These are phyloP conservation scores for Termitomyces titanicus DNA, from an alignment of 768 basidiomycete species.

Conservation along the genomic window DNA sequence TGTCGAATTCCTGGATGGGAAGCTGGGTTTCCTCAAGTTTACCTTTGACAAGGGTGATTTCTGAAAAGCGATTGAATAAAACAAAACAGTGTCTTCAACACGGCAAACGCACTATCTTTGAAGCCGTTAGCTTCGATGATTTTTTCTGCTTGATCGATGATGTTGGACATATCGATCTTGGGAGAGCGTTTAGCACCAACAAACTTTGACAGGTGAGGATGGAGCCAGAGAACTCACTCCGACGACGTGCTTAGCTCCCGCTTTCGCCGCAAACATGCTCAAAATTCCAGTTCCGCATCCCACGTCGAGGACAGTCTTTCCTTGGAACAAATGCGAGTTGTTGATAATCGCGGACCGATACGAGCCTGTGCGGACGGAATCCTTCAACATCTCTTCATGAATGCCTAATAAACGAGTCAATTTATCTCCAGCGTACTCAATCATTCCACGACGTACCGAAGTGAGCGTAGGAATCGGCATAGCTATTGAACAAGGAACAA, in stretches of 20 bases:
- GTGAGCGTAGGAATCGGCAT: slow-evolving; percentile 95
- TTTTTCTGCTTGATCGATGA: slow-evolving; percentile 97
- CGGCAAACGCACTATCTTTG: slow-evolving; percentile 69
- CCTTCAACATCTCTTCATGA: slow-evolving; percentile 99
- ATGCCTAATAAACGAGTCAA: slow-evolving; percentile 57
- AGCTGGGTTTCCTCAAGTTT: slow-evolving; percentile 93
- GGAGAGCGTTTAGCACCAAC: slow-evolving; percentile 13
- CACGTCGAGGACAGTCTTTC: slow-evolving; percentile 95
- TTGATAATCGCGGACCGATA: slow-evolving; percentile 94
- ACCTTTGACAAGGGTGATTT: slow-evolving; percentile 94
- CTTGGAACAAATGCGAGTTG: slow-evolving; percentile 94
- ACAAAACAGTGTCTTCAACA: slow-evolving; percentile 1
- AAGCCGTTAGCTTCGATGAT: slow-evolving; percentile 97
- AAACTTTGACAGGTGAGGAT: not conserved
- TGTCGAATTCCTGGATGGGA: slow-evolving; percentile 90
- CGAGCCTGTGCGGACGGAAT: slow-evolving; percentile 89
- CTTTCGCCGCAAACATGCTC: slow-evolving; percentile 97
- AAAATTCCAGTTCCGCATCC: slow-evolving; percentile 98
- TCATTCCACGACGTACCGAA: slow-evolving; percentile 56
- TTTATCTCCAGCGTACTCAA: not conserved
- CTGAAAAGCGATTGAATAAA: slow-evolving; percentile 34
- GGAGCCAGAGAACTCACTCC: slow-evolving; percentile 53
- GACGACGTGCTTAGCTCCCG: slow-evolving; percentile 90
- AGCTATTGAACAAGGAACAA: slow-evolving; percentile 49
- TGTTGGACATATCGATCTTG: slow-evolving; percentile 99